Evolutionary conservation across 768 basidiomycete genomes (phyloP), one percentile per base, ranked within the genome.

Genomic region (Boletus vermiculosoides): DNA sequence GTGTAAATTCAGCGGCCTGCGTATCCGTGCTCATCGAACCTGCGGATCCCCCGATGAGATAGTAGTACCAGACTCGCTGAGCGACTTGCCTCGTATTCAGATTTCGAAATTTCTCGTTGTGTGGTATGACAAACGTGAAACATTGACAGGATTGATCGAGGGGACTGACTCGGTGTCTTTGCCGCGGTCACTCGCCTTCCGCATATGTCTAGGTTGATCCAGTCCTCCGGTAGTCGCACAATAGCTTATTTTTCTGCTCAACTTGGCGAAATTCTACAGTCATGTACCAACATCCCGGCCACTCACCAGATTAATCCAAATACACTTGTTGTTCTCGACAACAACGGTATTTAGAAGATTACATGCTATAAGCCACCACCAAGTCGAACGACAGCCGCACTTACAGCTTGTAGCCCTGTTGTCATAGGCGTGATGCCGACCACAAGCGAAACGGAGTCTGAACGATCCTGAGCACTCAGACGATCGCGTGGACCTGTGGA

Each of bases 111-210:
- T 59, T 48, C n/a, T 58, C 54, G 49, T 53, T 49, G 42, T 28
- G 54, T 25, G 49, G 54, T 51, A 65, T 71, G 71, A 71, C 61
- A 71, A 65, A 67, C 65, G 59, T 78, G 78, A 81, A 78, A 80
- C 79, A 77, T 56, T 51, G 61, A 58, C 66, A 66, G 63, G 45
- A 63, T 51, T 77, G 78, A 80, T 80, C 80, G 77, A 73, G 67
- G 63, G 52, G 71, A 61, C 61, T 61, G 59, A 61, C 55, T 63
- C 61, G 62, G 62, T 57, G 46, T 56, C 67, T 68, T 64, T 65
- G 63, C 56, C 60, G 55, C 30, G 10, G 39, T 40, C 39, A 40
- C 39, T 18, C 49, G 47, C 45, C 41, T 68, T 63, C 76, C 73
- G 40, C 28, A 76, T 76, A 70, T 74, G 76, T 74, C 54, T 34